phyloP scores from a whole-genome alignment of 352 stramenopile species.

The Globisporangium irregulare region DNA sequence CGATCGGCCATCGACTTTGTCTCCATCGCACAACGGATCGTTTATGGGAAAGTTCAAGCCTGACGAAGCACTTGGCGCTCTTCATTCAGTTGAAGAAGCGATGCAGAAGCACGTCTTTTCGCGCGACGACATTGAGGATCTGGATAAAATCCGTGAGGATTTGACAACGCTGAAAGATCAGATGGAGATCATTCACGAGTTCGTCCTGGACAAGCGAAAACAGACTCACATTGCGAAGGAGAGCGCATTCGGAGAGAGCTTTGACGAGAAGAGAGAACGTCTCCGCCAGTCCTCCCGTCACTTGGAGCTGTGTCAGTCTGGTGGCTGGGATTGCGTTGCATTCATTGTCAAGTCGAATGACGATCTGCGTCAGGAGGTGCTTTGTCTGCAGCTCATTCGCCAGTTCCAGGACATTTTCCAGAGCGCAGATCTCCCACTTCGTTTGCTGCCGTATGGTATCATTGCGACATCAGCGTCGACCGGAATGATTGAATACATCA shows the following conservation, averaged over 20 bases:
- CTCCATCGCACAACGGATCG: constrained; percentile 30
- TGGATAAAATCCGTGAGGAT: constrained; percentile 38
- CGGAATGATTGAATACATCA: constrained; percentile 97
- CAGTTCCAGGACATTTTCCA: constrained; percentile 96
- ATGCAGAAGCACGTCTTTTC: constrained; percentile 54
- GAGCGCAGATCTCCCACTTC: constrained; percentile 92
- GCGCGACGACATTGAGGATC: constrained; percentile 26
- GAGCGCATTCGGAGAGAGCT: constrained; percentile 81
- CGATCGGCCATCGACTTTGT: constrained; percentile 49
- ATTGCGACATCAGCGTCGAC: constrained; percentile 93
- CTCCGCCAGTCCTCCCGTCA: constrained; percentile 57
- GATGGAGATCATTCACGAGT: constrained; percentile 64
- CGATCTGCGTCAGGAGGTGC: constrained; percentile 96
- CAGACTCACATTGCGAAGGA: constrained; percentile 66
- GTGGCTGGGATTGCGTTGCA: constrained; percentile 71
- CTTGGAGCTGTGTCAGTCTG: constrained; percentile 23
- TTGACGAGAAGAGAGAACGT: constrained; percentile 72
- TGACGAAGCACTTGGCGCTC: constrained; percentile 43
- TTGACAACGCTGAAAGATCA: constrained; percentile 67
- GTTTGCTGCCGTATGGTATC: constrained; percentile 95
- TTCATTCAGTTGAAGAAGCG: constrained; percentile 58
- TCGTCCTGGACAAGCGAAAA: constrained; percentile 58
- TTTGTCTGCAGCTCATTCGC: constrained; percentile 96
- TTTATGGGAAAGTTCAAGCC: constrained; percentile 64
- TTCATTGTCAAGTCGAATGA: constrained; percentile 99